Conservation (phyloP, 148 eudicot species). For the Camellia lanceoleosa region DNA sequence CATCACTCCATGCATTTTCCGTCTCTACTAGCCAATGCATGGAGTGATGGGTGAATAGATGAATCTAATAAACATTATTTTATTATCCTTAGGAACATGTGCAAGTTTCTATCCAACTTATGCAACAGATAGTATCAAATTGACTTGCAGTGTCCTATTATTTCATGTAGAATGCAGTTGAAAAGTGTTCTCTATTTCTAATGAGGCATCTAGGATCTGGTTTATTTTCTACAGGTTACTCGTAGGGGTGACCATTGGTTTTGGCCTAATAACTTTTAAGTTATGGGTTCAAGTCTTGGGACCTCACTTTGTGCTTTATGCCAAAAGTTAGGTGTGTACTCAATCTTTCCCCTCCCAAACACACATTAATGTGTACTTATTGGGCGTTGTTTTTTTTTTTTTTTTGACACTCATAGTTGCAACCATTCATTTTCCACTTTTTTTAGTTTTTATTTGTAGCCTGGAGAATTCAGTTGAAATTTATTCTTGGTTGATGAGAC, state of each 20-base stretch:
- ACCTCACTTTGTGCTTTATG: too few relatives aligned
- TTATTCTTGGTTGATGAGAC: constrained; percentile 17
- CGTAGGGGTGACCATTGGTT: too few relatives aligned
- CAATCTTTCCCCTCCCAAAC: too few relatives aligned
- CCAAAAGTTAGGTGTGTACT: too few relatives aligned
- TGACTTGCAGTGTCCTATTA: neutral
- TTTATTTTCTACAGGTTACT: neutral
- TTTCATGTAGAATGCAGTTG: constrained; percentile 4
- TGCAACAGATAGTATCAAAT: neutral
- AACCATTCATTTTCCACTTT: neutral
- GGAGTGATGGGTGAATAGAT: neutral
- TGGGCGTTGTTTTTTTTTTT: too few relatives aligned
- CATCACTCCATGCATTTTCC: too few relatives aligned
- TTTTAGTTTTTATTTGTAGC: neutral
- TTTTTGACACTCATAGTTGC: neutral
- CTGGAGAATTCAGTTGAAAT: neutral
- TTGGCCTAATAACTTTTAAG: too few relatives aligned
- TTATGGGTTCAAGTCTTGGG: too few relatives aligned
- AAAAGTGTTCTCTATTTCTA: neutral
- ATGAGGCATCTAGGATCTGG: neutral
- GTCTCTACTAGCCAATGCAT: constrained; percentile 6
- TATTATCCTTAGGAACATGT: neutral
- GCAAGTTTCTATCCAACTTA: neutral
- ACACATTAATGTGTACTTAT: too few relatives aligned
- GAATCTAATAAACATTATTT: neutral